Base-by-base conservation (phyloP, 2,329 filamentous ascomycete species). In the Laburnicola sp. region DNA sequence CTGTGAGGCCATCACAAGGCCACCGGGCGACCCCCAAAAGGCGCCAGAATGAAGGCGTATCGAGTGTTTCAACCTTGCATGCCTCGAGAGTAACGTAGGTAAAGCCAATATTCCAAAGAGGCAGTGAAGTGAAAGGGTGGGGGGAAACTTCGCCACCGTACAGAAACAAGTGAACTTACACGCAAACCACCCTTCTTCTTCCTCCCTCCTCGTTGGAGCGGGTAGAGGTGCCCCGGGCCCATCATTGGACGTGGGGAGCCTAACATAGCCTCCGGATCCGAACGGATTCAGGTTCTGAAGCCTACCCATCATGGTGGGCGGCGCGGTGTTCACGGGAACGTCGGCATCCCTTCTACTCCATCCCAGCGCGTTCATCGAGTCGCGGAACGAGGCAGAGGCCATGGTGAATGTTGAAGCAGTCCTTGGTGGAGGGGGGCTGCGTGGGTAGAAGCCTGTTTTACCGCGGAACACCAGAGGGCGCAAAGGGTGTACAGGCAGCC, bases 111-210 rank as follows among this genome's bases (percentile, higher is more conserved):
- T 39, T 45, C 40, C 11, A 38, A 38, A 38, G 30, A 48, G 45
- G 50, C 47, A 41, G 48, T 43, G 53, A 53, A 53, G 50, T 32
- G 45, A 28, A 27, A 46, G 35, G 39, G 31, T 42, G 43, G 47
- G 21, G 27, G 41, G 38, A 47, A 38, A 41, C 35, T 53, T 63
- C 44, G 60, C 55, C 57, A 65, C 56, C 44, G 44, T 16, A 28
- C 42, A 54, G 58, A 54, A 64, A 46, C 51, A 53, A 72, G 65
- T 39, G 45, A 47, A 69, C 94, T 93, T 84, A 99, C 94, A 80
- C 68, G 89, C 87, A 84, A 97, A 92, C 86, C 89, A 97, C 58
- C 87, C 89, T 76, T 97, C 94, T 71, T 97, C 93, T 75, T 97
- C 94, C 70, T 97, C 92, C 64, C 92, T 86, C 67, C 92, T 83